phyloP scores from a whole-genome alignment of 177 flowering plant species.

The Vitis hybrid region DNA sequence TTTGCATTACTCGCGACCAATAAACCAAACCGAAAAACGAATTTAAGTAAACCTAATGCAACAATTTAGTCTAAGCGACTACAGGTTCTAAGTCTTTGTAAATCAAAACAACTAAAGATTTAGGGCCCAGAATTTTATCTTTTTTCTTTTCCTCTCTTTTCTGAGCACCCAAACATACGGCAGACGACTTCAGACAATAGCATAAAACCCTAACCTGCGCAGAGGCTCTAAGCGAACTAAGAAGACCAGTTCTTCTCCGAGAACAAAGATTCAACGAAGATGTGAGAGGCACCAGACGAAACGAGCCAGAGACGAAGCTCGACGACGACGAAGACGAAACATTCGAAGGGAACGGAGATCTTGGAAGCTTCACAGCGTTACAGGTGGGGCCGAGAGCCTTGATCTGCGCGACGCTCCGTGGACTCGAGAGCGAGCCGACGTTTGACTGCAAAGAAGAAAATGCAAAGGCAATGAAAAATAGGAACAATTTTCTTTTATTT shows the following conservation, averaged over 20 bases:
- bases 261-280: conserved; percentile 16
- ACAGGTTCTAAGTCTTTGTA: too few relatives aligned
- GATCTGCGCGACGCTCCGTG: conserved; percentile 18
- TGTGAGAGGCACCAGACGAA: conserved; percentile 19
- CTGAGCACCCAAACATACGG: neutral
- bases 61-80: too few relatives aligned
- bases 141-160: neutral
- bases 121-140: neutral
- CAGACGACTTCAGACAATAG: neutral
- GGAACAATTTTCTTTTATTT: neutral
- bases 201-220: conserved; percentile 40
- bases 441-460: conserved; percentile 22
- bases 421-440: conserved; percentile 18
- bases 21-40: too few relatives aligned
- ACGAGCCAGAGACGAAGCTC: conserved; percentile 35
- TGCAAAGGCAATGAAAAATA: neutral
- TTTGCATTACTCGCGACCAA: too few relatives aligned
- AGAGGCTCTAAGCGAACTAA: conserved; percentile 40
- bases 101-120: too few relatives aligned
- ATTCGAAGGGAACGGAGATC: conserved; percentile 12
- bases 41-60: too few relatives aligned
- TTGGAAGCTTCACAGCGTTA: conserved; percentile 12
- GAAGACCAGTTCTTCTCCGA: conserved; percentile 10
- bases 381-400: conserved; percentile 16
- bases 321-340: conserved; percentile 26